Base-by-base conservation (phyloP, 768 basidiomycete genomes). In the Panaeolus papilionaceus region DNA sequence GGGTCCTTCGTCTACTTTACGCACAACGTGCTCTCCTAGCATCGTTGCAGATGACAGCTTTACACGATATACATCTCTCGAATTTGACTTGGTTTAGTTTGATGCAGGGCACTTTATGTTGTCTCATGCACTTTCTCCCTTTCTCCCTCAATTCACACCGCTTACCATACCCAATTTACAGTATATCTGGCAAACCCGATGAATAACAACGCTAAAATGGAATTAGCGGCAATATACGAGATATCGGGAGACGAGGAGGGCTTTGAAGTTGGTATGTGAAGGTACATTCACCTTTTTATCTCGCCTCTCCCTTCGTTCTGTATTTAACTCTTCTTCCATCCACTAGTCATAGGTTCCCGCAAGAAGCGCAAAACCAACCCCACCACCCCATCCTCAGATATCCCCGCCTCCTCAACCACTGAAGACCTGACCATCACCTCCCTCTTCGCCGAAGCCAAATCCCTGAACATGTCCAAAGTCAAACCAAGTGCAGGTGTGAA, bases 141-240 rank as follows among this genome's bases (percentile, higher is more conserved):
- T 63, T 85, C 86, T 39, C 91, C 92, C 45, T 94, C 96, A 0
- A 86, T 89, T 0, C 90, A 95, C 68, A 89, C 95, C 8, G 93
- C 97, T 71, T 88, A 93, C 79, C 88, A 91, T 5, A 33, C 74
- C 88, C 95, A 94, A 64, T 28, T 85, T 61, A 4, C 70, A 97
- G 96, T 96, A 38, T 82, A 91, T 18, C 81, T 33, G 3, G 87
- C 87, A 1, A 92, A 96, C 75, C 90, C 94, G 0, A 83, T 84
- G 0, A 87, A 94, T 70, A 88, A 89, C 72, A 93, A 96, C 37
- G 91, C 90, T 37, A 95, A 95, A 77, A 90, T 96, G 86, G 92
- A 93, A 69, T 84, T 98, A 0, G 97, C 96, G 0, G 93, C 93
- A 69, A 88, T 96, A 95, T 70, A 33, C 33, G 97, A 99, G 76